Evolutionary conservation across 2,329 filamentous ascomycete species (phyloP).

Genomic region (Penicillium oxalicum): DNA sequence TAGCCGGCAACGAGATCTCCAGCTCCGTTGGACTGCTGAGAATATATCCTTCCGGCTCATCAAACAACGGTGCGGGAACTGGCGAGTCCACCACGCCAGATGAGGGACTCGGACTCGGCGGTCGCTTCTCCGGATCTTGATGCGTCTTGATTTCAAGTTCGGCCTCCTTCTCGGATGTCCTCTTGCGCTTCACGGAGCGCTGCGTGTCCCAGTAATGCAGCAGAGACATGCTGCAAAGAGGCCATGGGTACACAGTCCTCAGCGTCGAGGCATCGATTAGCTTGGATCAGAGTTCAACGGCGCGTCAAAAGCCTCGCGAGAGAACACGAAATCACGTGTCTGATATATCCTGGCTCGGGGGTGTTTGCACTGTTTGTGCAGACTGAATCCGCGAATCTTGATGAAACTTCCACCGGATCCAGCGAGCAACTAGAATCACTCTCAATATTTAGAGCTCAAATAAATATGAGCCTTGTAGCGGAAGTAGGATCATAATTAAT

Average conservation of each 20-base stretch:
- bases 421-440: no score
- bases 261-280: background rate
- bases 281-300: background rate
- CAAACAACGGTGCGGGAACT: constrained; percentile 11
- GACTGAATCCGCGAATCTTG: background rate
- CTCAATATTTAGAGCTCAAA: no score
- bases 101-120: constrained; percentile 26
- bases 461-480: no score
- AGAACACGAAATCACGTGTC: constrained; percentile 29
- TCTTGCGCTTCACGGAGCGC: constrained; percentile 29
- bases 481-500: no score
- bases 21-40: constrained; percentile 55
- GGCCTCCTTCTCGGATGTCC: constrained; percentile 14
- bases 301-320: constrained; percentile 18
- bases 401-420: no score
- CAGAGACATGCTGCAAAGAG: constrained; percentile 27
- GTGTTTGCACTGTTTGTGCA: constrained; percentile 21
- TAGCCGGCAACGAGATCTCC: constrained; percentile 63
- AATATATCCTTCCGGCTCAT: constrained; percentile 25
- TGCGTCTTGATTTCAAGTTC: constrained; percentile 1
- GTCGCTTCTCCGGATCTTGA: constrained; percentile 4
- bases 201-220: constrained; percentile 34
- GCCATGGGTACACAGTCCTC: constrained; percentile 8
- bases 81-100: constrained; percentile 29
- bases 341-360: constrained; percentile 9